phyloP scores from a whole-genome alignment of 768 basidiomycete genomes.

The Leccinum uliginosum region DNA sequence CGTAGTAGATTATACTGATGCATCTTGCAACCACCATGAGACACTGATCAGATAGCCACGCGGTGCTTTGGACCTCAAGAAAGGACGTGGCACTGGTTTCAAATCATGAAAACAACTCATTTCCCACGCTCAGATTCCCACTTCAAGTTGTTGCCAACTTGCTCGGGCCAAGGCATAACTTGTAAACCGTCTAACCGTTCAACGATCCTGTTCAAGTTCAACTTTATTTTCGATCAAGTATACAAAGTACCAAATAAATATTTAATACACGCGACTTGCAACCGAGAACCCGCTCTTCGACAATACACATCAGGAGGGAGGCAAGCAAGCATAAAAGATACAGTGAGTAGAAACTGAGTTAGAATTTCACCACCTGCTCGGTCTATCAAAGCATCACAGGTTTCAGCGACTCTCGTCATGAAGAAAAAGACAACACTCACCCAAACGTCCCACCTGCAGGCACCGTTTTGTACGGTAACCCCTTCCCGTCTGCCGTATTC shows the following conservation, averaged over 20 bases:
- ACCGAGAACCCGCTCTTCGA: not conserved
- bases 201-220: no score
- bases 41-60: no score
- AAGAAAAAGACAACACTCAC: conserved; percentile 14
- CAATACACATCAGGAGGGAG: conserved; percentile 46
- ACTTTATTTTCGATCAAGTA: not conserved
- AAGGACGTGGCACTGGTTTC: no score
- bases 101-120: no score
- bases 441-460: conserved; percentile 23
- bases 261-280: not conserved
- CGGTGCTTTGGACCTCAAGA: no score
- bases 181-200: no score
- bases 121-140: no score
- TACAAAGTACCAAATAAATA: not conserved
- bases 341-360: not conserved
- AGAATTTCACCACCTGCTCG: conserved; percentile 8
- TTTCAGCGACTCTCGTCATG: not conserved
- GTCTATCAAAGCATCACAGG: not conserved
- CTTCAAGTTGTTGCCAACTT: no score
- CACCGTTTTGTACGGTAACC: conserved; percentile 9
- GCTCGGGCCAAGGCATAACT: no score
- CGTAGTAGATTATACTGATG: no score
- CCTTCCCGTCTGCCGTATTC: conserved; percentile 20
- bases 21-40: no score
- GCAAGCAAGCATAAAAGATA: conserved; percentile 31